A percentile compares a stretch with the other conserved stretches of the same genome.
These are phyloP conservation scores for Termitomyces sp. DNA, from an alignment of 768 basidiomycete genomes.

Conservation along the genomic window DNA sequence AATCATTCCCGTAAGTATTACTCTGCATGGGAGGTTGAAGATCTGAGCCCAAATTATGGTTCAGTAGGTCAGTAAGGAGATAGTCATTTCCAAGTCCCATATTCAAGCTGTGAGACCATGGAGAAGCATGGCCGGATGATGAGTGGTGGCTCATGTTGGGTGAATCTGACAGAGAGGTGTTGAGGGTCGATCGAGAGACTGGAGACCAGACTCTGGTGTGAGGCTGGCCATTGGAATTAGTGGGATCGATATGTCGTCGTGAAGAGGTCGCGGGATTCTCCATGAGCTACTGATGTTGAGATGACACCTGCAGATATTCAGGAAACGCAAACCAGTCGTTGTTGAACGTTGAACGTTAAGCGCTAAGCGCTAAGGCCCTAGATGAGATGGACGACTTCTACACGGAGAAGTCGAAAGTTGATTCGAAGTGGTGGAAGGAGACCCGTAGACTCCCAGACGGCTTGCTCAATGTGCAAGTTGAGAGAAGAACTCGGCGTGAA, in stretches of 20 bases:
- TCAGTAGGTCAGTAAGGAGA: slow-evolving; percentile 15
- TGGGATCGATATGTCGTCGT: slow-evolving; percentile 26
- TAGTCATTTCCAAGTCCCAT: slow-evolving; percentile 17
- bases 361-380: not conserved
- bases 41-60: slow-evolving; percentile 14
- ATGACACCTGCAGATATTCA: slow-evolving; percentile 5
- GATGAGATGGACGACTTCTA: not conserved
- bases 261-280: slow-evolving; percentile 27
- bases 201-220: slow-evolving; percentile 21
- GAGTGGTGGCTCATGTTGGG: slow-evolving; percentile 28
- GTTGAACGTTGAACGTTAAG: not conserved
- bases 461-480: slow-evolving; percentile 17
- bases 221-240: slow-evolving; percentile 21
- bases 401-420: not conserved
- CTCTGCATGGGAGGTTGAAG: slow-evolving; percentile 15
- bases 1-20: slow-evolving; percentile 34
- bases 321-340: slow-evolving; percentile 2
- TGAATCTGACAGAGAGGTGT: slow-evolving; percentile 27
- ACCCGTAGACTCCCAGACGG: slow-evolving; percentile 1
- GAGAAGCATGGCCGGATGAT: slow-evolving; percentile 30
- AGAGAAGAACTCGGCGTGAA: slow-evolving; percentile 12
- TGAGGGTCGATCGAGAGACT: slow-evolving; percentile 32
- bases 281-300: slow-evolving; percentile 13
- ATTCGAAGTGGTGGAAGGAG: not conserved
- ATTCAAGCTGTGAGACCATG: slow-evolving; percentile 33